Evolutionary conservation across 164 flowering plant genomes (phyloP).

Genomic region (Magnolia kwangsiensis): DNA sequence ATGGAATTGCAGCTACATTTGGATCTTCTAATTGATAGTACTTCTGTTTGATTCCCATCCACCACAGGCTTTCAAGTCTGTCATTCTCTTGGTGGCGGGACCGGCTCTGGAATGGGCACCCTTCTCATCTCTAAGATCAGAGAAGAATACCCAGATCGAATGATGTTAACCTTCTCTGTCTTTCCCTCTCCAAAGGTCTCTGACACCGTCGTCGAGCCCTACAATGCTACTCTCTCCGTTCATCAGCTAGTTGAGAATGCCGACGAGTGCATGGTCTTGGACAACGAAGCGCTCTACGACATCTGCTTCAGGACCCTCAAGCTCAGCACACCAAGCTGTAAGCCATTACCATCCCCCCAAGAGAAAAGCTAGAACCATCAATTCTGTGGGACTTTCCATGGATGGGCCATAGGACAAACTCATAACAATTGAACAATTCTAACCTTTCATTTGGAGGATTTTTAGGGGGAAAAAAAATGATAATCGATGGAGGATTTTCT

Average conservation of each 20-base stretch:
- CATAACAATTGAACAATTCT: too few relatives aligned
- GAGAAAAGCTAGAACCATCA: background rate
- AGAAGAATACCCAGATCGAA: conserved; percentile 27
- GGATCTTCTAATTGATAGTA: too few relatives aligned
- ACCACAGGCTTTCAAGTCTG: conserved; percentile 24
- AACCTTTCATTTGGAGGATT: too few relatives aligned
- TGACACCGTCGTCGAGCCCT: conserved; percentile 27
- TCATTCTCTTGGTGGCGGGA: conserved; percentile 27
- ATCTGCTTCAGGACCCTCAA: conserved; percentile 26
- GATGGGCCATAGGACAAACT: too few relatives aligned
- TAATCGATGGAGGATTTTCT: too few relatives aligned
- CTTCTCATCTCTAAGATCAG: conserved; percentile 25
- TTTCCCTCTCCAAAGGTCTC: conserved; percentile 28
- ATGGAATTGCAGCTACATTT: too few relatives aligned
- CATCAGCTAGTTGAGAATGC: conserved; percentile 28
- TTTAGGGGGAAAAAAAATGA: too few relatives aligned
- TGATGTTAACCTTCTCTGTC: conserved; percentile 30
- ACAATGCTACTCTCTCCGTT: conserved; percentile 25
- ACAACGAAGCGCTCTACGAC: conserved; percentile 27
- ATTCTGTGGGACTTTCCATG: too few relatives aligned
- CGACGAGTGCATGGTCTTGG: conserved; percentile 28
- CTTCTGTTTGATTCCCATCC: too few relatives aligned
- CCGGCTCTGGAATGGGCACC: conserved; percentile 28
- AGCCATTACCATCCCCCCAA: conserved; percentile 2
- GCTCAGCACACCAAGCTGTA: conserved; percentile 27